phyloP scores from a whole-genome alignment of 2,329 filamentous ascomycete species.

The Sclerotinia glacialis region DNA sequence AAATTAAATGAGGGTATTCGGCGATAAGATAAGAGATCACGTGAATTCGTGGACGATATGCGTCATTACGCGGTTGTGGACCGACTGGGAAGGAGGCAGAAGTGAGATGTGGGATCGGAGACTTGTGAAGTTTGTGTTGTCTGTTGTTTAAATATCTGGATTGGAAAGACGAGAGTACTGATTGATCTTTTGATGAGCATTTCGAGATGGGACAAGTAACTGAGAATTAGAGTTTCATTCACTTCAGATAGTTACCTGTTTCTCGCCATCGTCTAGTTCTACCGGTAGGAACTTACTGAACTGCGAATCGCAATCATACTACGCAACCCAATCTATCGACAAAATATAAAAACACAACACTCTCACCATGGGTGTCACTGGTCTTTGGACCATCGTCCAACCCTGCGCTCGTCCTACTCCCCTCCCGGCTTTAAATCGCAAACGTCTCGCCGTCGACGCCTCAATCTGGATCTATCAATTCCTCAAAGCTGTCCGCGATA shows the following conservation, averaged over 20 bases:
- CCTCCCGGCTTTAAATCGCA: constrained; percentile 91
- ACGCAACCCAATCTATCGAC: not conserved
- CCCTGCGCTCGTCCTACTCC: constrained; percentile 95
- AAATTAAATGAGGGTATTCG: not conserved
- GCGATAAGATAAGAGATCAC: constrained; percentile 26
- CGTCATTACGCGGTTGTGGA: constrained; percentile 14
- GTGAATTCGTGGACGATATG: constrained; percentile 20
- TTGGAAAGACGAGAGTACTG: not conserved
- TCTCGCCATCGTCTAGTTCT: not conserved
- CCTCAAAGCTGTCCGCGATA: constrained; percentile 96
- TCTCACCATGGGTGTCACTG: constrained; percentile 85
- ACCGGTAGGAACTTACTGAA: not conserved
- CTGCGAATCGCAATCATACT: not conserved
- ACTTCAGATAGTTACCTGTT: not conserved
- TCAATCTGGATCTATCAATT: constrained; percentile 99
- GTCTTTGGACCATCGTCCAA: constrained; percentile 93
- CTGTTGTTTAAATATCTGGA: not conserved
- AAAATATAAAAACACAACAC: not conserved
- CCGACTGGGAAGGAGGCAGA: not conserved
- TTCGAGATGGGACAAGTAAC: constrained; percentile 4
- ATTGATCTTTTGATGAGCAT: not conserved
- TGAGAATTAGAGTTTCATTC: not conserved
- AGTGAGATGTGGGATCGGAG: not conserved
- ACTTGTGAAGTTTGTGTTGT: not conserved
- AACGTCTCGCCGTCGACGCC: constrained; percentile 93